Evolutionary conservation across 352 stramenopile genomes (phyloP).

Genomic region (Phytopythium kandeliae): DNA sequence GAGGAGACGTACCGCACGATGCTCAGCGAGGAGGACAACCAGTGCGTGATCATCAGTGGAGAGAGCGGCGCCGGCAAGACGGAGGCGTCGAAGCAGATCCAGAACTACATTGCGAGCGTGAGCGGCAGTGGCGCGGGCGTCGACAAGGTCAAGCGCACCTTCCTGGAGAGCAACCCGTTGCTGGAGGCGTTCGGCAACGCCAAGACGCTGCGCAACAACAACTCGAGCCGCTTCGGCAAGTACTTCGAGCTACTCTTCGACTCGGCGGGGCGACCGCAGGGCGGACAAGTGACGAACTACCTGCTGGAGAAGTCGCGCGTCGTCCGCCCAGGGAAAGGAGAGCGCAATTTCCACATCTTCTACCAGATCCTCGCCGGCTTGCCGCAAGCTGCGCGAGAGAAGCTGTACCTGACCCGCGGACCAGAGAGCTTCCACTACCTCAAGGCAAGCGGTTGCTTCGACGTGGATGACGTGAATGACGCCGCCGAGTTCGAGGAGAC

Average conservation of each 20-base stretch:
- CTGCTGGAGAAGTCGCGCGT: conserved; percentile 92
- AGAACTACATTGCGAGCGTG: conserved; percentile 89
- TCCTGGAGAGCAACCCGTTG: conserved; percentile 91
- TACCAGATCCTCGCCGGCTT: conserved; percentile 75
- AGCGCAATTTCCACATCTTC: conserved; percentile 95
- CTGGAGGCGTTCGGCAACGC: conserved; percentile 86
- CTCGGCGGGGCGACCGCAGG: conserved; percentile 63
- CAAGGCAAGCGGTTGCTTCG: too few relatives aligned
- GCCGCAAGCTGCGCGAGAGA: conserved; percentile 28
- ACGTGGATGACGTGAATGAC: conserved; percentile 35
- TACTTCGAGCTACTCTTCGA: conserved; percentile 85
- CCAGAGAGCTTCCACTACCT: conserved; percentile 69
- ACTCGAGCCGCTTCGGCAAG: conserved; percentile 82
- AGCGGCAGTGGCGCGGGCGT: conserved; percentile 65
- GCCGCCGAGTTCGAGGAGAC: conserved; percentile 65
- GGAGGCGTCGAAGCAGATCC: conserved; percentile 95
- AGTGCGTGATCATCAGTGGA: conserved; percentile 94
- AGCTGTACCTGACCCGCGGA: conserved; percentile 38
- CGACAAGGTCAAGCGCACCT: conserved; percentile 89
- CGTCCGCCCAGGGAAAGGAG: conserved; percentile 69
- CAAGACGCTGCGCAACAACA: conserved; percentile 85
- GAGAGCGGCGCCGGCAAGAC: conserved; percentile 96
- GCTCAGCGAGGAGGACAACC: conserved; percentile 71
- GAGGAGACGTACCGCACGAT: conserved; percentile 87
- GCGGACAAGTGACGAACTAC: conserved; percentile 84